These are phyloP conservation scores for Aspergillus wentii DNA, from an alignment of 495 filamentous ascomycete species.

Conservation along the genomic window DNA sequence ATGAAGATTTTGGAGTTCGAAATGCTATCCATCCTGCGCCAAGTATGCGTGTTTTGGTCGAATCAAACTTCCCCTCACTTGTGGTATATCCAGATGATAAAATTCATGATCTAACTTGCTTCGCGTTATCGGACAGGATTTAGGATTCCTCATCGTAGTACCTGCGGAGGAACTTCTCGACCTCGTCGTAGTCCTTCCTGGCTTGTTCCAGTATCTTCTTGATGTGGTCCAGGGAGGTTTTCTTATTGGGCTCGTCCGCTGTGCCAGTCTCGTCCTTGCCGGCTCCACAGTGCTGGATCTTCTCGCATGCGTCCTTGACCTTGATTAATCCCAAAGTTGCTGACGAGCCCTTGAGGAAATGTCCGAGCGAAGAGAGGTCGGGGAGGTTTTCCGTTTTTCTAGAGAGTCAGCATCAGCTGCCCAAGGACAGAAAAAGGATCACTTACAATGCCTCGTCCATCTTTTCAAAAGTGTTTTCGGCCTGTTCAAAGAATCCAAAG, in stretches of 20 bases:
- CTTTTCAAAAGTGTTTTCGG: conserved; percentile 74
- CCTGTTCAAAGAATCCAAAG: conserved; percentile 88
- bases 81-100: too few relatives aligned
- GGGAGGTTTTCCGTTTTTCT: conserved; percentile 63
- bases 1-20: not conserved
- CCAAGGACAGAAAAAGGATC: conserved; percentile 1
- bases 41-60: too few relatives aligned
- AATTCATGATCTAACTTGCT: not conserved
- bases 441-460: conserved; percentile 84
- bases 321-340: conserved; percentile 90
- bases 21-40: too few relatives aligned
- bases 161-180: conserved; percentile 62
- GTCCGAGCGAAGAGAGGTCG: conserved; percentile 75
- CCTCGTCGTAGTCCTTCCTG: conserved; percentile 72
- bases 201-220: conserved; percentile 62
- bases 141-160: conserved; percentile 58
- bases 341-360: conserved; percentile 98
- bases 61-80: too few relatives aligned
- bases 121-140: conserved; percentile 1
- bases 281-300: conserved; percentile 90
- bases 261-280: conserved; percentile 72
- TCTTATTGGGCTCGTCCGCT: conserved; percentile 53
- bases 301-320: conserved; percentile 89
- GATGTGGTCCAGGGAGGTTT: conserved; percentile 63
- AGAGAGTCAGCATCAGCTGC: conserved; percentile 10